Base-by-base conservation (phyloP, 2,329 filamentous ascomycete species). In the Cladophialophora yegresii region DNA sequence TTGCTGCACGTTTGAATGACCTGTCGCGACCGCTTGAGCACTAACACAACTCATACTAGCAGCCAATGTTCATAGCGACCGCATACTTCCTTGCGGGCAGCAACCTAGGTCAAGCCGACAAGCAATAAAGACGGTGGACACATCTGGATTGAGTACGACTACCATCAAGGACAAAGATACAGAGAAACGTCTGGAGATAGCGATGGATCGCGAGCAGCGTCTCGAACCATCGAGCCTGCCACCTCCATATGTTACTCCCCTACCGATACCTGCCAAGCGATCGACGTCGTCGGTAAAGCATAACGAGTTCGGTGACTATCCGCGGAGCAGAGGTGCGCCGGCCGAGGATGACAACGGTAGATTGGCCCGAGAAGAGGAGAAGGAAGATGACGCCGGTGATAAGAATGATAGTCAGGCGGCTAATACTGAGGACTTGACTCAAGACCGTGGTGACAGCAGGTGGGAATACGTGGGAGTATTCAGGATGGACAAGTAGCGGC, bases 401-500 rank as follows among this genome's bases (percentile, higher is more conserved):
- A 23, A 20, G 10, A 6, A 9, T 4, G 8, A 22, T 20, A 23
- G 22, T 22, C n/a, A 22, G 9, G 22, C n/a, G 45, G n/a, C 2
- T 20, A n/a, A n/a, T 3, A 23, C 7, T 16, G n/a, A 23, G 10
- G 45, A 23, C 9, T 16, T 2, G 9, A 5, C 45, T 23, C n/a
- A 7, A n/a, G 16, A 49, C 16, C n/a, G 9, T 49, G 22, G 45
- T 49, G 45, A 49, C 20, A 5, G 4, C 4, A 7, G 3, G 1
- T 22, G n/a, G 22, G 45, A 23, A 20, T 49, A 22, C 12, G 22
- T 49, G 45, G 45, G 45, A 10, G 45, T 49, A n/a, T 49, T 49
- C 20, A 49, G 45, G 45, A 49, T 49, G 45, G 45, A 49, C 33
- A 40, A 12, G 45, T 49, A 49, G 45, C n/a, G n/a, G 40, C n/a